Evolutionary conservation across 2,329 filamentous ascomycete genomes (phyloP), one percentile per base, ranked within the genome.

Genomic region (Microdochium trichocladiopsis): DNA sequence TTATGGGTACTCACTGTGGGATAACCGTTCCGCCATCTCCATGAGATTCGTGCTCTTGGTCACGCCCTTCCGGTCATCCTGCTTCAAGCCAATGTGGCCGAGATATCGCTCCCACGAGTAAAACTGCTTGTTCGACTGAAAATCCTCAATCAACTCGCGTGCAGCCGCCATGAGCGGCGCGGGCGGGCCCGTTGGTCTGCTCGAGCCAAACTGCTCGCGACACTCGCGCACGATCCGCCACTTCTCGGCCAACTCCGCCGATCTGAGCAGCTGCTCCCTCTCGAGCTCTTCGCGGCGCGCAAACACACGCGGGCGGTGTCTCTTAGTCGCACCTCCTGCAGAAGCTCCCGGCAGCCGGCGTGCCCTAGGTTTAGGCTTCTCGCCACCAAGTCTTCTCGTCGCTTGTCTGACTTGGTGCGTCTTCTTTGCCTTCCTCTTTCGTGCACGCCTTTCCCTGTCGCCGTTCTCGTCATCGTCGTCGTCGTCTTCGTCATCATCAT

Each of bases 41-140:
- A 78, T 69, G 2, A 83, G 67, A 52, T 77, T 76, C 2, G 69
- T 72, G 51, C 61, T 74, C 47, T 59, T 52, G 12, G 61, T 53
- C 28, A 62, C 58, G 22, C 59, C 56, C 11, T 60, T 61, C 49
- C 64, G 62, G 18, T 63, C 63, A 6, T 66, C 64, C 50, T 70
- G 65, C 31, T 69, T 62, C 50, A 73, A 68, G 47, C 81, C 74
- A 56, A 83, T 67, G 61, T 83, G 83, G 52, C 74, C 72, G 49
- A 84, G 70, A 58, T 84, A 84, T 62, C 82, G 84, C 53, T 86
- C 83, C 81, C 81, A 86, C 1, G 80, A 77, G 58, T 84, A 86
- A 58, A 86, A 86, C 49, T 79, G 75, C 59, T 81, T 84, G 57
- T 81, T 77, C 0, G 79, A 80, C 55, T 81, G 72, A 61, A 86